Evolutionary conservation across 352 stramenopile genomes (phyloP), one percentile per base, ranked within the genome.

Genomic region (Pythium insidiosum): DNA sequence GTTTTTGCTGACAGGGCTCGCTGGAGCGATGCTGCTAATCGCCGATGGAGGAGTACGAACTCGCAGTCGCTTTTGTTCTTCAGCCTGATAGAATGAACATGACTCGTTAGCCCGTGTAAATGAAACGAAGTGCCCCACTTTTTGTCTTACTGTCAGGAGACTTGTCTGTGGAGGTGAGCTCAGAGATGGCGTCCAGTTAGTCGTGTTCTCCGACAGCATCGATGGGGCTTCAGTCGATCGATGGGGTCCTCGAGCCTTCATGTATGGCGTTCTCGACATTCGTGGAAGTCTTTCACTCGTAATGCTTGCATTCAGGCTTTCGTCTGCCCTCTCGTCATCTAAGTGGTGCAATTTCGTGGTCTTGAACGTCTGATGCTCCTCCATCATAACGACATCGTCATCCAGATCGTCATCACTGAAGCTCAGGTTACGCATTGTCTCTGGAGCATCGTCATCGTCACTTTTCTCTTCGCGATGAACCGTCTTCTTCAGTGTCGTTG

Each of bases 1-100:
- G 51, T 90, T 85, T 23, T 74, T 82, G 56, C 63, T 90, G 33
- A 90, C 61, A 6, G 78, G 78, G 28, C 71, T 88, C 23, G 55
- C 66, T 5, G 43, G 53, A n/a, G 66, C 66, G 25, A 90, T 76
- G 36, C 77, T 90, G 46, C 77, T 90, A 53, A 90, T 88, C 7
- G 55, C 70, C 0, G 77, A 90, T 6, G 66, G 62, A 6, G 75
- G 75, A 1, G 75, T 88, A 41, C 52, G 56, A 10, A 71, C 65
- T 13, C 49, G 60, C 33, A 61, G 35, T 6, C 20, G 20, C 9
- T 41, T 34, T 25, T 41, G 42, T 21, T 34, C 37, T 41, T 52
- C 37, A 10, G 52, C 38, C 50, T 57, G 18, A 0, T 36, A n/a
- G n/a, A n/a, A n/a, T n/a, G n/a, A n/a, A n/a, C n/a, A n/a, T n/a